phyloP scores from a whole-genome alignment of 371 early-diverging fungal genomes.

The Zychaea mexicana region DNA sequence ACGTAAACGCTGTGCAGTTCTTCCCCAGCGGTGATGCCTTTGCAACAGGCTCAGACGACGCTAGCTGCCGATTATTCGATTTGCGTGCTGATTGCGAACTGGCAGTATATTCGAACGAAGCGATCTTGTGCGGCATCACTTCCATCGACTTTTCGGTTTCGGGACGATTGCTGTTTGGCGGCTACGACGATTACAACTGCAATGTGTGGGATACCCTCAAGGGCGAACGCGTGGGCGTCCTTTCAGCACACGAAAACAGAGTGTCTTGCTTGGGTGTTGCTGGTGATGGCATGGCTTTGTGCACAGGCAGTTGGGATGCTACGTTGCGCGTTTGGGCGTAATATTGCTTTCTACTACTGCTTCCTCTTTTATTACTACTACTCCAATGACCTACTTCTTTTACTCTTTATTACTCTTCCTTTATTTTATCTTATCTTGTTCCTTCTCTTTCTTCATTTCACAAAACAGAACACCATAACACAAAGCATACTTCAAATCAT shows the following conservation, averaged over 20 bases:
- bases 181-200: constrained; percentile 98
- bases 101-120: constrained; percentile 94
- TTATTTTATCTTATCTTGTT: neutral
- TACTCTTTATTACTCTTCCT: neutral
- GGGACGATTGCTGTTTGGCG: constrained; percentile 95
- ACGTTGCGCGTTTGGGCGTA: constrained; percentile 75
- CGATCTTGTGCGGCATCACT: constrained; percentile 96
- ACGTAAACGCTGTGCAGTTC: constrained; percentile 98
- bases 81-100: constrained; percentile 96
- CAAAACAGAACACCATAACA: too few relatives aligned
- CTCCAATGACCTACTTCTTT: neutral
- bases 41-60: constrained; percentile 97
- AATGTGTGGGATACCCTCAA: constrained; percentile 98
- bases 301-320: constrained; percentile 97
- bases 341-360: neutral
- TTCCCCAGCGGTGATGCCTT: constrained; percentile 98
- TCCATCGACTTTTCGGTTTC: constrained; percentile 95
- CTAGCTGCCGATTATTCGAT: constrained; percentile 96
- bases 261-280: constrained; percentile 95
- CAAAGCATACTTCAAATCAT: neutral
- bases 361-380: neutral
- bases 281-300: constrained; percentile 96
- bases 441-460: too few relatives aligned
- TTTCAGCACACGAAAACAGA: constrained; percentile 95
- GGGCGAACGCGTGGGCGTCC: constrained; percentile 91